Evolutionary conservation across 2,329 filamentous ascomycete genomes (phyloP).

Genomic region (Trichophyton mentagrophytes): DNA sequence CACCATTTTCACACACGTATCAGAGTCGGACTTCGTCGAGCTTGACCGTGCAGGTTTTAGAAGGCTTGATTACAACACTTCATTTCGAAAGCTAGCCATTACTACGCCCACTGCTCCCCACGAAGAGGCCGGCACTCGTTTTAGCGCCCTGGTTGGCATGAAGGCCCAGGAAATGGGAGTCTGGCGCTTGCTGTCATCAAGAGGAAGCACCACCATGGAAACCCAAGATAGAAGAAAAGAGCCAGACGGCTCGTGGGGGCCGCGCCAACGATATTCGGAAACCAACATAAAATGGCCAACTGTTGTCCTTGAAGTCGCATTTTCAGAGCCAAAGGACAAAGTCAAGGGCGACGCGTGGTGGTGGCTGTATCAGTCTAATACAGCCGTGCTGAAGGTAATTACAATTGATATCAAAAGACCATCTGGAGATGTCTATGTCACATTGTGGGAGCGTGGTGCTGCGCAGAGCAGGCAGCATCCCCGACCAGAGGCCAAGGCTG

Average conservation of each 20-base stretch:
- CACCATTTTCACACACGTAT: background rate
- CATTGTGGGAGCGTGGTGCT: slow-evolving; percentile 1
- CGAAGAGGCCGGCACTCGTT: background rate
- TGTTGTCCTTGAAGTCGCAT: slow-evolving; percentile 7
- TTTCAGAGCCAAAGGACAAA: background rate
- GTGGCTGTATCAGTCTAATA: slow-evolving; percentile 5
- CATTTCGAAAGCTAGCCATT: background rate
- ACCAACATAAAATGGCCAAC: background rate
- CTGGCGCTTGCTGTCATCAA: background rate
- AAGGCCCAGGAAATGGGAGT: background rate
- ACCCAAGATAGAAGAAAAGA: background rate
- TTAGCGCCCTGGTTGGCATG: background rate
- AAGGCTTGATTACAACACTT: background rate
- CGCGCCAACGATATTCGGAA: background rate
- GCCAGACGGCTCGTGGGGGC: background rate
- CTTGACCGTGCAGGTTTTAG: background rate
- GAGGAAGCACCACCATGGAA: background rate
- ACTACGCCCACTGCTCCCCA: background rate
- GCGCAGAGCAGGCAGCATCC: background rate
- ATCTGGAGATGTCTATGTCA: slow-evolving; percentile 5
- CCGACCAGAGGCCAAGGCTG: background rate
- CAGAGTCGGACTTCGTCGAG: background rate
- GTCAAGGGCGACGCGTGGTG: slow-evolving; percentile 3
- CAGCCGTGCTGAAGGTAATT: background rate
- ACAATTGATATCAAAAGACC: slow-evolving; percentile 8